phyloP scores from a whole-genome alignment of 768 basidiomycete species.

The Leccinum uliginosum region DNA sequence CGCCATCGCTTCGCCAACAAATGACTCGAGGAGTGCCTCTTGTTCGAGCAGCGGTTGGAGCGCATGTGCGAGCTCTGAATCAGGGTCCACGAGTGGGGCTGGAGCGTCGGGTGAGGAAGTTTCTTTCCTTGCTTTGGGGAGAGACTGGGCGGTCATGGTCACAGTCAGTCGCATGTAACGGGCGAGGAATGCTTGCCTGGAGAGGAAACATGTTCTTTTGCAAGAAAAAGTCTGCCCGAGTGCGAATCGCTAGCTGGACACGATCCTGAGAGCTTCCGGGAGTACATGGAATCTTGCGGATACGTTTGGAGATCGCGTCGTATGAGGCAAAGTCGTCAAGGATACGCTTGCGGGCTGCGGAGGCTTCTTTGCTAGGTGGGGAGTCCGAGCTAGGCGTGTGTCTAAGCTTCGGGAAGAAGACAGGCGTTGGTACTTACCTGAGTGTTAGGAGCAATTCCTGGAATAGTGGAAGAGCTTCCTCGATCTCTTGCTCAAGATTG shows the following conservation, averaged over 20 bases:
- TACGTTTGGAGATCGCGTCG: constrained; percentile 82
- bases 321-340: constrained; percentile 85
- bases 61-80: constrained; percentile 64
- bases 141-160: constrained; percentile 28
- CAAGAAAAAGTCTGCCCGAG: constrained; percentile 74
- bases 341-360: constrained; percentile 70
- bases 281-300: constrained; percentile 65
- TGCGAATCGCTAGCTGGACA: constrained; percentile 77
- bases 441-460: constrained; percentile 78
- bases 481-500: constrained; percentile 82
- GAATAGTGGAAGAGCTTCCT: constrained; percentile 79
- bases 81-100: constrained; percentile 47
- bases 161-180: neutral
- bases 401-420: constrained; percentile 11
- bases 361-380: constrained; percentile 64
- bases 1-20: constrained; percentile 85
- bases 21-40: constrained; percentile 85
- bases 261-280: constrained; percentile 75
- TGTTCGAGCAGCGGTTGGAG: constrained; percentile 92
- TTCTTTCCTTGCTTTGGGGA: constrained; percentile 45
- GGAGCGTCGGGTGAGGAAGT: constrained; percentile 9
- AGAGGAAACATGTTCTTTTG: constrained; percentile 82
- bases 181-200: constrained; percentile 15
- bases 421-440: constrained; percentile 37
- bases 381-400: constrained; percentile 33